Evolutionary conservation across 176 grass and related monocot genomes (phyloP), one percentile per base, ranked within the genome.

Genomic region (Paspalum notatum): DNA sequence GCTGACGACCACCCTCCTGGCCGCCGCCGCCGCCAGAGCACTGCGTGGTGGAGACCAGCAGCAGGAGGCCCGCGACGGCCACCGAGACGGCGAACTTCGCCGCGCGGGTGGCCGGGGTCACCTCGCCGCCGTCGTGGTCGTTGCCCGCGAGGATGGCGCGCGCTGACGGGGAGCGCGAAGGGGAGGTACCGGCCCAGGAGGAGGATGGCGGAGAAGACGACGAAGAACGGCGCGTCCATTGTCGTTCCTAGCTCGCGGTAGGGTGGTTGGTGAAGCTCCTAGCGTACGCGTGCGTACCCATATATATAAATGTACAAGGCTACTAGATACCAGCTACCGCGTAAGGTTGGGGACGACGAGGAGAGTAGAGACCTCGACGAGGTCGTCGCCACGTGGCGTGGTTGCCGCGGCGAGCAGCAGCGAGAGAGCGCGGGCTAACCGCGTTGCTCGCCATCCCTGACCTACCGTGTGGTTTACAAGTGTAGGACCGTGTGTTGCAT

Each of bases 211-310:
- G 78, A 32, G 52, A 70, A 80, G 22, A 40, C 40, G 22, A 80
- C 52, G 65, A 80, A 80, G 65, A 80, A 80, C 22, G 78, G 65
- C 14, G 70, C 24, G 22, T 20, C 78, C 78, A 80, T 77, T 8
- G 49, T 5, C 17, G 4, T 4, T 9, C 5, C 51, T 2, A 4
- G 18, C 13, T 44, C 14, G 26, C n/a, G 66, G 12, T 8, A 4
- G 26, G 43, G 9, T 74, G 18, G 72, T 57, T 56, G 18, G 11
- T 58, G 66, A 15, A 48, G 66, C 2, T n/a, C 21, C 12, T 9
- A n/a, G n/a, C n/a, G n/a, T n/a, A n/a, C n/a, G n/a, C n/a, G n/a
- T n/a, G n/a, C n/a, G n/a, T n/a, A n/a, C n/a, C n/a, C n/a, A n/a
- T n/a, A n/a, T n/a, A n/a, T n/a, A n/a, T n/a, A n/a, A n/a, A n/a